A percentile compares a stretch with the other conserved stretches of the same genome.
These are phyloP conservation scores for Gaeumannomyces tritici DNA, from an alignment of 2,329 filamentous ascomycete species.

Conservation along the genomic window DNA sequence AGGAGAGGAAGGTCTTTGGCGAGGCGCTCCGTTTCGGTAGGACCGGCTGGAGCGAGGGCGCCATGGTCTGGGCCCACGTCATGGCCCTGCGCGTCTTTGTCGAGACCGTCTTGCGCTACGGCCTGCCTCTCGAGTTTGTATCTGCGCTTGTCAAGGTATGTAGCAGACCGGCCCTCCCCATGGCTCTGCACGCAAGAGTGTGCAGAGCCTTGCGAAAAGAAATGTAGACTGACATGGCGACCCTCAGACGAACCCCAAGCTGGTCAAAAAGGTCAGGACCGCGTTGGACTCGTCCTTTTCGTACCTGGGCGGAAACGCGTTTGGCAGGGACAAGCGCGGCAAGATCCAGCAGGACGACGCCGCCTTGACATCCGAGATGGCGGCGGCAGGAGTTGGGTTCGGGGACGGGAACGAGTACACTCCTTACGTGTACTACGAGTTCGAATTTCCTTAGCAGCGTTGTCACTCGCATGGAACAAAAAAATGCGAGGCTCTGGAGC, in stretches of 20 bases:
- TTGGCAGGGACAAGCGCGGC: constrained; percentile 88
- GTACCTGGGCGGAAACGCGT: constrained; percentile 89
- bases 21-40: constrained; percentile 79
- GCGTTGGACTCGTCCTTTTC: constrained; percentile 77
- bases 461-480: not conserved
- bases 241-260: constrained; percentile 68
- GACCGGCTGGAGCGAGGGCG: constrained; percentile 91
- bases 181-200: no score
- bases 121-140: constrained; percentile 82
- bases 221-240: constrained; percentile 9
- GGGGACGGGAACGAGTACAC: constrained; percentile 79
- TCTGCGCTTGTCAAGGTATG: constrained; percentile 76
- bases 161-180: constrained; percentile 2
- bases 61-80: constrained; percentile 94
- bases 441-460: constrained; percentile 56
- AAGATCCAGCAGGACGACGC: constrained; percentile 85
- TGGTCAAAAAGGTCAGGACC: constrained; percentile 67
- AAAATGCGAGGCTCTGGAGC: not conserved
- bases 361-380: constrained; percentile 70
- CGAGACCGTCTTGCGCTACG: constrained; percentile 94
- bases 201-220: no score
- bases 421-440: constrained; percentile 94
- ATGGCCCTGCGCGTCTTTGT: constrained; percentile 89
- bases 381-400: constrained; percentile 57
- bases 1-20: constrained; percentile 87